Conservation (phyloP, 495 filamentous ascomycete genomes). For the Aspergillus sclerotiicarbonarius region DNA sequence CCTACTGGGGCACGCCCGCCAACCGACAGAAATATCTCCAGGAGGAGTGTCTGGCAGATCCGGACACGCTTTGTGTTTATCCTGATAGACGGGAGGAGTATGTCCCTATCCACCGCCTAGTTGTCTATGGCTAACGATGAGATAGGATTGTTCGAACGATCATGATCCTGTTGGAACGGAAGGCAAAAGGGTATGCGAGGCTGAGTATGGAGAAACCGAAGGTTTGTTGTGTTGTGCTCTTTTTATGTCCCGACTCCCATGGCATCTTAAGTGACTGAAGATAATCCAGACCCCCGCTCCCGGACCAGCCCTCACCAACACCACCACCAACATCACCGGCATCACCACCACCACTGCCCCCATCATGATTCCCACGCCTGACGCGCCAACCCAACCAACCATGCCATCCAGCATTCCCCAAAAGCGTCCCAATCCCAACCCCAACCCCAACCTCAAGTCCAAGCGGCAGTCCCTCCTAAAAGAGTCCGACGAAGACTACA, state of each 20-base stretch:
- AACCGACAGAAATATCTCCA: constrained; percentile 14
- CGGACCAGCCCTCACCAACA: too few relatives aligned
- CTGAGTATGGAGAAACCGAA: neutral
- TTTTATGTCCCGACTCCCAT: neutral
- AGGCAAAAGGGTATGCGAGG: constrained; percentile 4
- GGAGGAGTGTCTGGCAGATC: constrained; percentile 1
- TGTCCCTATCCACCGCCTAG: neutral
- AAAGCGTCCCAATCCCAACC: neutral
- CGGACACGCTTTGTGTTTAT: constrained; percentile 5
- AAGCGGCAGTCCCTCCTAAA: neutral
- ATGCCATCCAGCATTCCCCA: neutral
- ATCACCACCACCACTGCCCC: too few relatives aligned
- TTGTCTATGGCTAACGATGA: neutral
- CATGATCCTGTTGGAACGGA: constrained; percentile 10
- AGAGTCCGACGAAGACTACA: neutral
- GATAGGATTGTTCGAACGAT: constrained; percentile 9
- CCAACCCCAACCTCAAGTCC: neutral
- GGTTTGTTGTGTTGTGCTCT: neutral
- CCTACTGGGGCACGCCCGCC: constrained; percentile 11
- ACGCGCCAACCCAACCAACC: neutral
- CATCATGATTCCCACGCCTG: neutral
- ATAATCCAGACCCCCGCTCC: too few relatives aligned
- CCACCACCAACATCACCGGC: too few relatives aligned
- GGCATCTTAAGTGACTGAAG: too few relatives aligned
- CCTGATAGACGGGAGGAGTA: constrained; percentile 14